Base-by-base conservation (phyloP, 176 grass and related monocot genomes). In the Oryza meridionalis region DNA sequence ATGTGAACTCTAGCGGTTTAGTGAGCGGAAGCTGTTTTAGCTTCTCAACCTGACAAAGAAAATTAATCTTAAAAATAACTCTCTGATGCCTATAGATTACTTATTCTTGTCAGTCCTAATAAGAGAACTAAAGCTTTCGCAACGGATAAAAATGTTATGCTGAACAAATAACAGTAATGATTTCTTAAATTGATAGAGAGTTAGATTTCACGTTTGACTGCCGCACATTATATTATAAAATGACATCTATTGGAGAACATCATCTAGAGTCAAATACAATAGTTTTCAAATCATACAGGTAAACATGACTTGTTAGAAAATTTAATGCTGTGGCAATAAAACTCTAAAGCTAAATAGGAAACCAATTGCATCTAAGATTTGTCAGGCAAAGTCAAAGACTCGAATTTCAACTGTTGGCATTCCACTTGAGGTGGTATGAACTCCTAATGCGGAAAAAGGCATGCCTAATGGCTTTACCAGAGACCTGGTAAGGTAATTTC, bases 1-100 rank as follows among this genome's bases (percentile, higher is more conserved):
- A 98, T 90, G 92, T 51, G 8, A 88, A 88, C 32, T 98, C 95
- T 53, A 94, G 73, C 59, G 95, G 95, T 90, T 93, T 98, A 27
- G 84, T 93, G 33, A 87, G 82, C 74, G 86, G 90, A 83, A 91
- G 69, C 61, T 79, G 84, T 81, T 93, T 92, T 79, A 98, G 17
- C 82, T 98, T 98, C 64, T 91, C 84, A 65, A 98, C 84, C 95
- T 98, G 95, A 81, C 87, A 59, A 26, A 27, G 31, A 84, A 82
- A 67, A 38, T 32, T 25, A 69, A 77, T 25, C n/a, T 70, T 65
- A 3, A 50, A 40, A 58, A 53, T 9, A 65, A 76, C 44, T 33
- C 69, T 63, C 65, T 59, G 53, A n/a, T 37, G 2, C 68, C 4
- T 70, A 70, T 70, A 76, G 35, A 9, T 76, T 81, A 11, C 79